phyloP scores from a whole-genome alignment of 2,329 filamentous ascomycete species.

The Zasmidium cellare region DNA sequence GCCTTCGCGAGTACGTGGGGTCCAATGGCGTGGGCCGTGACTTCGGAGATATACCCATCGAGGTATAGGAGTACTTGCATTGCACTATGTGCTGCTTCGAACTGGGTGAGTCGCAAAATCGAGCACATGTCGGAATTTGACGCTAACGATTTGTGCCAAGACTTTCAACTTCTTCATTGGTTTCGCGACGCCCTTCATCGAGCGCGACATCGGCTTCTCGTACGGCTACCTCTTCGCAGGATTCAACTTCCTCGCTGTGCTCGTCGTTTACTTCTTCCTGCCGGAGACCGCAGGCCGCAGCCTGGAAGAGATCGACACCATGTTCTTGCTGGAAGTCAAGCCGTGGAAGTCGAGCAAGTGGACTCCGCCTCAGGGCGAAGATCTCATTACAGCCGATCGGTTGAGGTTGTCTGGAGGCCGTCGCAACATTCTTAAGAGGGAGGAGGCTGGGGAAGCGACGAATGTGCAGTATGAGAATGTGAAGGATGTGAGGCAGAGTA shows the following conservation, averaged over 20 bases:
- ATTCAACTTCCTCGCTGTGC: slow-evolving; percentile 30
- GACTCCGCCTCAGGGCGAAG: slow-evolving; percentile 27
- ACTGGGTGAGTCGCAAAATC: slow-evolving; percentile 47
- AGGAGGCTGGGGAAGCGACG: slow-evolving; percentile 14
- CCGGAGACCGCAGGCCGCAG: slow-evolving; percentile 33
- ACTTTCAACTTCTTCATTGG: slow-evolving; percentile 34
- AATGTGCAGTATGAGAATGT: slow-evolving; percentile 16
- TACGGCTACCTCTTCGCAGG: slow-evolving; percentile 38
- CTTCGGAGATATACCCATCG: slow-evolving; percentile 56
- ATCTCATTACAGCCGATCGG: slow-evolving; percentile 26
- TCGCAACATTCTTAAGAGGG: slow-evolving; percentile 29
- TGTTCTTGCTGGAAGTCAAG: slow-evolving; percentile 28
- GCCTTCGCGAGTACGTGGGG: slow-evolving; percentile 67
- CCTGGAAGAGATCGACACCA: slow-evolving; percentile 37
- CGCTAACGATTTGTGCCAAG: neutral
- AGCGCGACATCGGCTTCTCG: slow-evolving; percentile 33
- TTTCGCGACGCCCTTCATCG: slow-evolving; percentile 30
- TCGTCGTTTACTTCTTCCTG: slow-evolving; percentile 35
- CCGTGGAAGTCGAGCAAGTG: slow-evolving; percentile 33
- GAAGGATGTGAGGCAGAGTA: slow-evolving; percentile 8
- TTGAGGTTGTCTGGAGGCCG: slow-evolving; percentile 25
- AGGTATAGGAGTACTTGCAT: slow-evolving; percentile 54
- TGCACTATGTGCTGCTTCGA: slow-evolving; percentile 59
- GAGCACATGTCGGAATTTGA: neutral
- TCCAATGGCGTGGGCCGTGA: slow-evolving; percentile 62